Evolutionary conservation across 768 basidiomycete species (phyloP), one percentile per base, ranked within the genome.

Genomic region (Kwoniella heveanensis): DNA sequence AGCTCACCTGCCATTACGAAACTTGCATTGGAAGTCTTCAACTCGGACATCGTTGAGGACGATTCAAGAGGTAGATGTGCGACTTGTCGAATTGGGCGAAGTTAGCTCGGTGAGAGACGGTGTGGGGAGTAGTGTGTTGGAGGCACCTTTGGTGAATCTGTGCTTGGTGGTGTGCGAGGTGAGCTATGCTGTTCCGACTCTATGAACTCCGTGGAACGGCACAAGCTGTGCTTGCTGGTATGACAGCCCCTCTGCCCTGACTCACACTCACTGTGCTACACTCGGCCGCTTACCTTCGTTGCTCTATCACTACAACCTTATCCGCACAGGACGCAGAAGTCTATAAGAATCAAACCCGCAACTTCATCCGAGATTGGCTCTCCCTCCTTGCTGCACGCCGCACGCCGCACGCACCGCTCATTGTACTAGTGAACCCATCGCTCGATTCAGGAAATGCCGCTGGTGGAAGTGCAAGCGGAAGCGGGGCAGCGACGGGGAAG

Each of bases 361-460:
- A 88, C 67, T 91, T 95, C 77, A 89, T 98, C 68, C 90, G 90
- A 70, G 92, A 97, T 64, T 99, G 96, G 96, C 88, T 91, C 62
- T 82, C 83, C 1, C 77, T 83, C 1, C 82, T 92, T 37, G 80
- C 83, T 30, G 63, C 71, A 8, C 50, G 63, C 26, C 57, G 87
- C 67, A 91, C 87, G 80, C 87, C 90, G 71, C 91, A 92, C 76
- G 94, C 96, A 82, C 96, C 93, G 91, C 82, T 96, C 57, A 88
- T 97, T 62, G 83, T 95, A 7, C 88, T 96, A 69, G 85, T 97
- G 52, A 86, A 91, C 50, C 85, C 87, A 47, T 44, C 39, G 10
- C 39, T 44, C 15, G 39, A 44, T 17, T 19, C 39, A 44, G n/a
- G n/a, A n/a, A 44, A 17, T 44, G 39, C 15, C 17, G 87, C 89